Evolutionary conservation across 495 filamentous ascomycete genomes (phyloP).

Genomic region (Xylaria venustula): DNA sequence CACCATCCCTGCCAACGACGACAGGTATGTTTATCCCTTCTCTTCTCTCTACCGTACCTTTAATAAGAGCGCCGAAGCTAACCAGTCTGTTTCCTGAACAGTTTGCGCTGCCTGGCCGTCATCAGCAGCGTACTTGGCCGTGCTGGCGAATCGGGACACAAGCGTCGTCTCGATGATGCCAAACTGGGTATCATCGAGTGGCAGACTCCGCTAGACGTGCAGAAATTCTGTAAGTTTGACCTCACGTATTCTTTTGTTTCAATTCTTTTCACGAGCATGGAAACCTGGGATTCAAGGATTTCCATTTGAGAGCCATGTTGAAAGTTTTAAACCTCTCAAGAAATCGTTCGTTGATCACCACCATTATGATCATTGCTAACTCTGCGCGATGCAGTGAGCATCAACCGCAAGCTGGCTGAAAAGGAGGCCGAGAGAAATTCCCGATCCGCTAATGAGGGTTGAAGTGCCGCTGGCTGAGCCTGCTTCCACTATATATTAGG

Average conservation of each 20-base stretch:
- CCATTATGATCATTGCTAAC: neutral
- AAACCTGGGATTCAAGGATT: no score
- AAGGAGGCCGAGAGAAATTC: neutral
- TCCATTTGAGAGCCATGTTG: no score
- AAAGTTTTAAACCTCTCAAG: no score
- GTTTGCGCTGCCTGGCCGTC: constrained; percentile 74
- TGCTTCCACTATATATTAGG: neutral
- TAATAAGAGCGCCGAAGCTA: neutral
- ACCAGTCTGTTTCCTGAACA: constrained; percentile 30
- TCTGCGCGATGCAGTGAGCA: neutral
- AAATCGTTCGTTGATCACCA: no score
- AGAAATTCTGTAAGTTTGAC: constrained; percentile 25
- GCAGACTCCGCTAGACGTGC: constrained; percentile 42
- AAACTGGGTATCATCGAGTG: constrained; percentile 58
- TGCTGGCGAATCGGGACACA: constrained; percentile 77
- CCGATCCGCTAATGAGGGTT: neutral
- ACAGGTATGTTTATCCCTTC: constrained; percentile 56
- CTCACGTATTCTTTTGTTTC: no score
- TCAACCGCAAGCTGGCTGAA: neutral
- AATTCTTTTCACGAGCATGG: no score
- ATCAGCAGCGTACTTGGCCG: constrained; percentile 83
- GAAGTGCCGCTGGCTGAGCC: neutral
- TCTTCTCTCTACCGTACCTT: neutral
- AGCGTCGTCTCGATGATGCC: constrained; percentile 60
- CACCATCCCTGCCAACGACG: constrained; percentile 94